Base-by-base conservation (phyloP, 2,329 filamentous ascomycete genomes). In the Fusarium falciforme region DNA sequence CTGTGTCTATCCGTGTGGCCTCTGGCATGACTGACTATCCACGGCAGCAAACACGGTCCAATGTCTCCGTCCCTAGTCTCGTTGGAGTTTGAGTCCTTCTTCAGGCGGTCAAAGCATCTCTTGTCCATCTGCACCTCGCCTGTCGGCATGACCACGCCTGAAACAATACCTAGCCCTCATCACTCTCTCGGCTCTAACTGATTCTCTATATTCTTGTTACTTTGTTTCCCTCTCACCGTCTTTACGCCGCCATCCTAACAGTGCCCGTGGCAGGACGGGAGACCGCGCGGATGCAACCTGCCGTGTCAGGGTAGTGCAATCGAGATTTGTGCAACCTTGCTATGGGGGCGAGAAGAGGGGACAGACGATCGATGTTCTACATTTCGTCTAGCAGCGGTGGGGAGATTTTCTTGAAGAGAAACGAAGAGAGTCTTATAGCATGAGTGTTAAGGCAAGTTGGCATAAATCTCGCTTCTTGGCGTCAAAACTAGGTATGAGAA, bases 251-350 rank as follows among this genome's bases (percentile, higher is more conserved):
- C n/a, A 25, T 61, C 42, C 47, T 68, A 47, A 69, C 57, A 40
- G 38, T 70, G 20, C 49, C 63, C 65, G 42, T 66, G 65, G 64
- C 38, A 74, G 63, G 71, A 44, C n/a, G 29, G 52, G 47, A 44
- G 40, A 42, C 36, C 63, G 49, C 38, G 11, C 42, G 47, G 25
- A 55, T 74, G 60, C 52, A 72, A 52, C 17, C 68, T 78, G 75
- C 25, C 17, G 75, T 78, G 67, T 35, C 33, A 74, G 60, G 61
- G 76, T 78, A 57, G 64, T 59, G 68, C 76, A 78, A 78, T 78
- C 76, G 75, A 78, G 76, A 78, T 78, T 74, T 78, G 76, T 76
- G 64, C 59, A 70, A 78, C 76, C 47, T 29, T 52, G 22, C 12
- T 20, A 35, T 25, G 25, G 44, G 42, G 31, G 38, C 40, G 33